phyloP scores from a whole-genome alignment of 2,329 filamentous ascomycete genomes.

The Curvularia spicifera region DNA sequence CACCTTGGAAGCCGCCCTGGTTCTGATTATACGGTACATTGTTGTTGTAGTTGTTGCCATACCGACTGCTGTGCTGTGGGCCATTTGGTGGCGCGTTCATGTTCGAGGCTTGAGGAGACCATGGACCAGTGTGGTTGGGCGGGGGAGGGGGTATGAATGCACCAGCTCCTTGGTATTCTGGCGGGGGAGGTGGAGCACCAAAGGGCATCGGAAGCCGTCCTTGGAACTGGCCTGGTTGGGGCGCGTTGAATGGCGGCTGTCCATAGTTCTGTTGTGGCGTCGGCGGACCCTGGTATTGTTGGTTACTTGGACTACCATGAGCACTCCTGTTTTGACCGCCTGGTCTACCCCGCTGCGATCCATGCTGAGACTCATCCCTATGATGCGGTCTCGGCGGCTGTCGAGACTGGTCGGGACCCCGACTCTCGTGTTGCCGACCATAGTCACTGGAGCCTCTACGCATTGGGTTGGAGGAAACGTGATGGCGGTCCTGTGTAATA shows the following conservation, averaged over 20 bases:
- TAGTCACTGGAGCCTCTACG: slow-evolving; percentile 16
- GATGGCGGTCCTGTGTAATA: slow-evolving; percentile 19
- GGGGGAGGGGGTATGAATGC: slow-evolving; percentile 33
- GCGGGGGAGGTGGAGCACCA: slow-evolving; percentile 28
- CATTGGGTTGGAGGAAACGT: slow-evolving; percentile 18
- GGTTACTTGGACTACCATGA: slow-evolving; percentile 12
- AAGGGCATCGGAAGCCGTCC: slow-evolving; percentile 27
- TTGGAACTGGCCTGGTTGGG: slow-evolving; percentile 28
- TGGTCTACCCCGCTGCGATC: slow-evolving; percentile 19
- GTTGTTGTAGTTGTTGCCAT: slow-evolving; percentile 16
- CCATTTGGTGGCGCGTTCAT: slow-evolving; percentile 24
- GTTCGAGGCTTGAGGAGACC: slow-evolving; percentile 29
- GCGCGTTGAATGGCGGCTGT: slow-evolving; percentile 24
- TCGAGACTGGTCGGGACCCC: slow-evolving; percentile 16
- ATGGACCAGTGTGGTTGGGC: slow-evolving; percentile 33
- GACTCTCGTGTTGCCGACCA: slow-evolving; percentile 16
- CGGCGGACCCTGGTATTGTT: slow-evolving; percentile 17
- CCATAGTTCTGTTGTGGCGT: slow-evolving; percentile 12
- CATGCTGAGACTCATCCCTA: slow-evolving; percentile 16
- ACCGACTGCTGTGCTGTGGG: slow-evolving; percentile 9
- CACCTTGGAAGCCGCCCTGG: slow-evolving; percentile 17
- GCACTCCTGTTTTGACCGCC: slow-evolving; percentile 6
- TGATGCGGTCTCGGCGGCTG: slow-evolving; percentile 17
- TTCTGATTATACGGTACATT: slow-evolving; percentile 4
- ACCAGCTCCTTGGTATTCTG: slow-evolving; percentile 25